Evolutionary conservation across 2,329 filamentous ascomycete species (phyloP).

Genomic region (Calonectria ilicicola): DNA sequence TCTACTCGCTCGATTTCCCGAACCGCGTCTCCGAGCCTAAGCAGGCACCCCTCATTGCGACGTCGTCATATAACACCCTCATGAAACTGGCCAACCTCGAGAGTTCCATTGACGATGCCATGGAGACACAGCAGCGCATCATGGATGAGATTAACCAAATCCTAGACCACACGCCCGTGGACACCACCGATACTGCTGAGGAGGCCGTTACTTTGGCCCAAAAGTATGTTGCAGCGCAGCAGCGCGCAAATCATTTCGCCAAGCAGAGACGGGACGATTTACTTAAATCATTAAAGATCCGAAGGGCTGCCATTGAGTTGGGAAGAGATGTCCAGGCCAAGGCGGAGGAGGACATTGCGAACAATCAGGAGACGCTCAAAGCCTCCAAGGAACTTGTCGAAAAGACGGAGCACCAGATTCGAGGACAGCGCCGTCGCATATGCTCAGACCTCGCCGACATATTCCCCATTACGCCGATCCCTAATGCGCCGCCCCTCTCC

Average conservation of each 20-base stretch:
- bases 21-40: constrained; percentile 62
- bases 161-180: constrained; percentile 55
- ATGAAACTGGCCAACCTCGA: constrained; percentile 92
- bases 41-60: constrained; percentile 64
- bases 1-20: constrained; percentile 84
- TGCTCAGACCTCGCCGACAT: constrained; percentile 84
- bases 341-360: constrained; percentile 70
- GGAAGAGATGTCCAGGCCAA: constrained; percentile 71
- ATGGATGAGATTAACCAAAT: constrained; percentile 81
- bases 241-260: constrained; percentile 72
- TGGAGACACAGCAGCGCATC: constrained; percentile 80
- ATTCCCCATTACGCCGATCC: constrained; percentile 80
- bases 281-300: constrained; percentile 71
- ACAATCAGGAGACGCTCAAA: constrained; percentile 69
- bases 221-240: constrained; percentile 72
- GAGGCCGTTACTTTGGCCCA: constrained; percentile 61
- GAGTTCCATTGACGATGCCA: constrained; percentile 89
- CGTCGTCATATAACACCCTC: constrained; percentile 87
- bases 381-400: constrained; percentile 67
- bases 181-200: constrained; percentile 60
- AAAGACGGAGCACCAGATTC: constrained; percentile 73
- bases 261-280: constrained; percentile 76
- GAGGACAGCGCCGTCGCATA: constrained; percentile 88
- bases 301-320: constrained; percentile 75
- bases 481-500: constrained; percentile 70